A percentile compares a stretch with the other conserved stretches of the same genome.
phyloP scores from a whole-genome alignment of 768 basidiomycete species.

The Peribolospora kevripleyi region DNA sequence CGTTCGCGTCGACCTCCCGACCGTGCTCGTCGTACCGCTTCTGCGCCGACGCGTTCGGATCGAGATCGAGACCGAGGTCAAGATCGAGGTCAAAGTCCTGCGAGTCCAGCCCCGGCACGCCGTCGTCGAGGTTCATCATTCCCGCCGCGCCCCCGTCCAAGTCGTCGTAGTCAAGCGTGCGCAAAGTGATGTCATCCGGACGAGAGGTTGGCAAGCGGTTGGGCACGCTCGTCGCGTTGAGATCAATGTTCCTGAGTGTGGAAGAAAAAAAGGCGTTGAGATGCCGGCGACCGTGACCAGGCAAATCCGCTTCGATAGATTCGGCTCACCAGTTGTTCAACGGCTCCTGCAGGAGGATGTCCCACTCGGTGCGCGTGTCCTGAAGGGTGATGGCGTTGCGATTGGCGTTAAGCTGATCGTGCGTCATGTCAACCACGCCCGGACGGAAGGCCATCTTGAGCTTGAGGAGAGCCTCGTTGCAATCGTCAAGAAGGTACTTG shows the following conservation, averaged over 20 bases:
- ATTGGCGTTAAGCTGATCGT: slow-evolving; percentile 68
- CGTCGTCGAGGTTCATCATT: slow-evolving; percentile 28
- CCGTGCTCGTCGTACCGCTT: not conserved
- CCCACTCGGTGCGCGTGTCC: slow-evolving; percentile 33
- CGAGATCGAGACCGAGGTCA: slow-evolving; percentile 40
- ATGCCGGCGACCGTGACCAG: not conserved
- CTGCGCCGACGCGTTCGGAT: slow-evolving; percentile 5
- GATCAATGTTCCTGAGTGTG: no score
- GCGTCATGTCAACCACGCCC: slow-evolving; percentile 75
- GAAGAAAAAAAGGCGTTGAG: not conserved
- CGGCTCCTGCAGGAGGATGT: slow-evolving; percentile 41
- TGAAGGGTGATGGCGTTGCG: slow-evolving; percentile 73
- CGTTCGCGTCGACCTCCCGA: not conserved
- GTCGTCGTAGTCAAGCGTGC: slow-evolving; percentile 48
- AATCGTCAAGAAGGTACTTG: slow-evolving; percentile 91
- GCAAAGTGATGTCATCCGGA: no score
- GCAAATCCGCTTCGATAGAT: no score
- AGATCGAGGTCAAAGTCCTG: slow-evolving; percentile 59
- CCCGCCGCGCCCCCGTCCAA: slow-evolving; percentile 24
- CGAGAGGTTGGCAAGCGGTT: no score
- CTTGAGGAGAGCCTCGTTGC: slow-evolving; percentile 81
- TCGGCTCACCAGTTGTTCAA: slow-evolving; percentile 34
- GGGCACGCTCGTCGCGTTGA: no score
- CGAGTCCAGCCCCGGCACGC: slow-evolving; percentile 61
- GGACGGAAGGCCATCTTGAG: slow-evolving; percentile 96